phyloP scores from a whole-genome alignment of 2,329 filamentous ascomycete species.

The Cercospora berteroae region DNA sequence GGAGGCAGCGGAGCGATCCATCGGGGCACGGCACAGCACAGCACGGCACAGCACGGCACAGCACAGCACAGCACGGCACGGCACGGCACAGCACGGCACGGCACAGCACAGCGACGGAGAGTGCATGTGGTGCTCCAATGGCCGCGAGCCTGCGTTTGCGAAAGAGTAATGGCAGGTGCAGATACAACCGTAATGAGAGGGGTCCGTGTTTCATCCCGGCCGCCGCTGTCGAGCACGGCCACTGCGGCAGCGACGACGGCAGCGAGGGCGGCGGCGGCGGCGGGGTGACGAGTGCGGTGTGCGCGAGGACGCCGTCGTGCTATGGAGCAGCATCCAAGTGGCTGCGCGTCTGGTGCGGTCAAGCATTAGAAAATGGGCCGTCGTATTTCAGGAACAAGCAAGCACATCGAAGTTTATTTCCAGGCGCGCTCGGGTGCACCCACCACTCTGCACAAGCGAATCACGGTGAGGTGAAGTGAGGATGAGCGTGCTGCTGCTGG shows the following conservation, averaged over 20 bases:
- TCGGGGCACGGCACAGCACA: neutral
- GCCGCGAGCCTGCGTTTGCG: neutral
- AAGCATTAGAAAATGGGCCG: neutral
- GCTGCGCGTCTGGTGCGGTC: neutral
- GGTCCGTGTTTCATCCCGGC: conserved; percentile 1
- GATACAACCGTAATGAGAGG: neutral
- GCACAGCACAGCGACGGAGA: neutral
- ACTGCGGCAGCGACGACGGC: neutral
- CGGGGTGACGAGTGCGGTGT: neutral
- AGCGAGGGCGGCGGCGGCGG: neutral
- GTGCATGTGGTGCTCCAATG: neutral
- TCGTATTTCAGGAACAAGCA: conserved; percentile 4
- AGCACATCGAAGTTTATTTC: neutral
- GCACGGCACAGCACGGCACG: too few relatives aligned
- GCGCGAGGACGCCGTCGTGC: neutral
- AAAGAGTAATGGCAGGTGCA: neutral
- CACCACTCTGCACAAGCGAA: neutral
- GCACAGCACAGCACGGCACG: too few relatives aligned
- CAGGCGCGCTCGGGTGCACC: neutral
- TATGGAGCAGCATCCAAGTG: neutral
- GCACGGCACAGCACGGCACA: too few relatives aligned
- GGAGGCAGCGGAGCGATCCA: neutral
- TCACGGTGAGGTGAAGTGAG: neutral
- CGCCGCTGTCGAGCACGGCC: neutral
- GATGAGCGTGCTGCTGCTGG: neutral